These are phyloP conservation scores for Fraxinus americana DNA, from an alignment of 257 asterid genomes.

Conservation along the genomic window DNA sequence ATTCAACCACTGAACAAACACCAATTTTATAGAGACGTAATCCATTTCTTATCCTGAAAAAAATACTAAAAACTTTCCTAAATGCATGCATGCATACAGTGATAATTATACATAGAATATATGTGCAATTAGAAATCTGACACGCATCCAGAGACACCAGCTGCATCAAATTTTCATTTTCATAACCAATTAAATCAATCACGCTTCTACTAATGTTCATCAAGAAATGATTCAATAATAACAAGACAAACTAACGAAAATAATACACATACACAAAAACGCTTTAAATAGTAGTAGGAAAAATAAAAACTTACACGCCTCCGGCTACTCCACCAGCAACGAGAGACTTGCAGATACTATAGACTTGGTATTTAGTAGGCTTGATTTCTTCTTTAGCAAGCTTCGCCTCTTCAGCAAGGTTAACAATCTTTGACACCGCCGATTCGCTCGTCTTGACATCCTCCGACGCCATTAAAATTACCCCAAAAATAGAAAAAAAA, in stretches of 20 bases:
- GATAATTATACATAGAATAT: background rate
- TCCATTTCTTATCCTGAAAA: background rate
- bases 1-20: background rate
- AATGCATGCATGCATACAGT: background rate
- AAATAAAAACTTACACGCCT: constrained; percentile 31
- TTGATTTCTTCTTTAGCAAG: constrained; percentile 37
- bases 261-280: background rate
- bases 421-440: constrained; percentile 37
- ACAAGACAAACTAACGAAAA: background rate
- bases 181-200: background rate
- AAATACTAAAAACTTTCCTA: background rate
- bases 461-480: constrained; percentile 36
- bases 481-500: background rate
- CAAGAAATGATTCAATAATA: background rate
- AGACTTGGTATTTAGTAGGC: constrained; percentile 31
- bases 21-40: background rate
- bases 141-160: background rate
- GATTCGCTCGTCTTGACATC: constrained; percentile 36
- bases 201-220: background rate
- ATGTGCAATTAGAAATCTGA: background rate
- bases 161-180: background rate
- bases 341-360: constrained; percentile 41
- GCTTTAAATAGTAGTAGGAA: background rate
- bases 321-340: constrained; percentile 41
- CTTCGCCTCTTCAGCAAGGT: constrained; percentile 39